Evolutionary conservation across 345 rosid species (phyloP), one percentile per base, ranked within the genome.

Genomic region (Geranium brycei): DNA sequence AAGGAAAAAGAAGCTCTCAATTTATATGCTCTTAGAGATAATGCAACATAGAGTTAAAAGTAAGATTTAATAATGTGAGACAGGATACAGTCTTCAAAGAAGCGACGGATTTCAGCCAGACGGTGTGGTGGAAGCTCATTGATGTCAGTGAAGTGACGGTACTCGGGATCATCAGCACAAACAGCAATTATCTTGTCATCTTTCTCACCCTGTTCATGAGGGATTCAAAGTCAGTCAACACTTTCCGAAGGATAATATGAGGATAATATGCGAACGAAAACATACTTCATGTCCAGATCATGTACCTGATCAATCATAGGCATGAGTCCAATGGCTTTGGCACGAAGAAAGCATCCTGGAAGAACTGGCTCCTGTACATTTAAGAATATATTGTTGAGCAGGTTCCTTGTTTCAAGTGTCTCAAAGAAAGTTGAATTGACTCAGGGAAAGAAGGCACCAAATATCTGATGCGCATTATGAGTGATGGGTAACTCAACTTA

Each of bases 121-220:
- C 99, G 99, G 73, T 95, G 99, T 67, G 99, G 99, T 3, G 99
- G 90, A 69, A 95, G 86, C 62, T 95, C 89, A 64, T 80, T 95
- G 70, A 95, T 91, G 67, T 91, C 99, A 65, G 82, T 85, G 80
- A 71, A 95, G 79, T 95, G 87, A 32, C 91, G 87, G 69, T 91
- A 95, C 75, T 95, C 99, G 0, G 99, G 99, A 72, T 95, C 99
- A 58, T 95, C 99, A 68, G 96, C 99, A 56, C 97, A 95, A 17
- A 95, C 99, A 57, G 99, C 99, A 73, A 95, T 91, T 23, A 95
- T 95, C 76, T 95, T 95, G 84, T 95, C 96, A 73, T 95, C 99
- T 84, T 91, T 95, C 87, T 95, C 99, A 19, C 97, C 99, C 99
- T 95, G 71, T 64, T 60, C 62, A 61, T 31, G 61, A 62, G 60